Base-by-base conservation (phyloP, 1,284 basidiomycete species). In the Agaricales sp. region DNA sequence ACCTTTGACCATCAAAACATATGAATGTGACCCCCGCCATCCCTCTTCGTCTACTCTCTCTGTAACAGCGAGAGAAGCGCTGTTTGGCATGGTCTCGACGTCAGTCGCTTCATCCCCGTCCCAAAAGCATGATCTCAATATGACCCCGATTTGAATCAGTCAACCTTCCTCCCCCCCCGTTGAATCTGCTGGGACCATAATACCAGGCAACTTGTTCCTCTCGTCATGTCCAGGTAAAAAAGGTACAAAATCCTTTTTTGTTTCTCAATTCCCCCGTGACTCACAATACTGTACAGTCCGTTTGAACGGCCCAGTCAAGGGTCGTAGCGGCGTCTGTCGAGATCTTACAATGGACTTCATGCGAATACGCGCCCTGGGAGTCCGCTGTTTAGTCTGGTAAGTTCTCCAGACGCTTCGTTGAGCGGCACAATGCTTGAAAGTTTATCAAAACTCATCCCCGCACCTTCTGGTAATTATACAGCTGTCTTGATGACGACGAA, bases 171-270 rank as follows among this genome's bases (percentile, higher is more conserved):
- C 54, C 54, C 21, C 39, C 55, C 2, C 50, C 53, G 21, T 14
- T 52, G 13, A 48, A 57, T 2, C 20, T 47, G 18, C 62, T 67
- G 20, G 26, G 6, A 30, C 25, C 24, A 43, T 30, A 37, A 62
- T 57, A 30, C 64, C 97, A 1, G 95, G 95, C n/a, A 98, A 98
- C 63, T 64, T 99, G 26, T 75, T 88, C 44, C 67, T 99, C 23
- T 92, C 88, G 2, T 94, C 90, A 3, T 98, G 94, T 67, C 95
- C 95, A 0, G 95, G 95, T 4, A 99, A 98, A 67, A 93, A 97
- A 73, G 80, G 84, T 82, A 22, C 12, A 43, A 43, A 35, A 41
- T 6, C 24, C 45, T 26, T 20, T 22, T 18, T 23, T 35, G 44
- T 24, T 38, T 30, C n/a, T 49, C 48, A 50, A 21, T 16, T 16